phyloP scores from a whole-genome alignment of 2,329 filamentous ascomycete species.

The Ceratocystis ficicola region DNA sequence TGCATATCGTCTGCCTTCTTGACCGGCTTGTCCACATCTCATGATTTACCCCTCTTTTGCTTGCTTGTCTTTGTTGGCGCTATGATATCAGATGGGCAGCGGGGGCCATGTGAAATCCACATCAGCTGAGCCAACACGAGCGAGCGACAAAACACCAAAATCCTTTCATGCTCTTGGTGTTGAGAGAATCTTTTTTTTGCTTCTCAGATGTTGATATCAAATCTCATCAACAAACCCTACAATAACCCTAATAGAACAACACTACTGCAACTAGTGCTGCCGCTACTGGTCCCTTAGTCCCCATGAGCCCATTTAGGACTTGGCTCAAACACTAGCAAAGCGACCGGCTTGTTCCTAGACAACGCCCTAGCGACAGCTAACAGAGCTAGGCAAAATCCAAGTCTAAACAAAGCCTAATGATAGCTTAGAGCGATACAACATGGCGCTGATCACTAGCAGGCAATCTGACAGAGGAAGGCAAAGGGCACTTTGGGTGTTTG shows the following conservation, averaged over 20 bases:
- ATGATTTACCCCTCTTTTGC: conserved; percentile 5
- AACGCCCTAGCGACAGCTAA: neutral
- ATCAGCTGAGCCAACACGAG: neutral
- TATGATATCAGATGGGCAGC: neutral
- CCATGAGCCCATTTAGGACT: neutral
- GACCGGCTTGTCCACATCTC: neutral
- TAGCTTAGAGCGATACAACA: neutral
- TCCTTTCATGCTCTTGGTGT: neutral
- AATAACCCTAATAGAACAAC: neutral
- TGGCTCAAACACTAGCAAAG: conserved; percentile 7
- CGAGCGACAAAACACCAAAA: neutral
- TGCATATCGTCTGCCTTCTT: neutral
- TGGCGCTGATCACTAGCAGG: neutral
- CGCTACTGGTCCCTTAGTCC: neutral
- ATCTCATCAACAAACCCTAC: neutral
- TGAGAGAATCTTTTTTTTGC: neutral
- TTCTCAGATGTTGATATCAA: neutral
- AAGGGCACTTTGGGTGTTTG: neutral
- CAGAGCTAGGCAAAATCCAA: neutral
- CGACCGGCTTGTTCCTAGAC: neutral
- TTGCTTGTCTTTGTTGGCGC: neutral
- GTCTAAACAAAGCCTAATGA: neutral
- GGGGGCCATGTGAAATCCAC: too few relatives aligned
- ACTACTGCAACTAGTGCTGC: neutral
- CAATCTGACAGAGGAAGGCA: neutral